Evolutionary conservation across 495 filamentous ascomycete species (phyloP), one percentile per base, ranked within the genome.

Genomic region (Tuber melanosporum): DNA sequence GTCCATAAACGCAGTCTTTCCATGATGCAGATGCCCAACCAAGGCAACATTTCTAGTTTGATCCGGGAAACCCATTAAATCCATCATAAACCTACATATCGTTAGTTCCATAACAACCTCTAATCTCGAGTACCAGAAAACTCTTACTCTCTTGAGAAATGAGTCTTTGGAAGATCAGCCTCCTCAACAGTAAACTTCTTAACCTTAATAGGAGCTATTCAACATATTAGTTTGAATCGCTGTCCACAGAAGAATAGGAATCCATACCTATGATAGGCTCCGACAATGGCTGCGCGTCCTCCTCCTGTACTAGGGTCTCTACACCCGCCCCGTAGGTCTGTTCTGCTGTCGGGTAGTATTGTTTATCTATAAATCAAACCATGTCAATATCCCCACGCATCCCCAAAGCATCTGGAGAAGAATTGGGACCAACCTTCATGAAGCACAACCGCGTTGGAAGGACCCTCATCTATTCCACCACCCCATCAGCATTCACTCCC

Each of bases 1-100:
- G 84, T 99, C 95, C 93, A 98, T 94, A 76, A 99, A 91, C 1
- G 95, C 93, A 26, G 95, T 98, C 86, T 99, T 99, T 75, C 95
- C 95, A 85, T 99, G 95, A 82, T 99, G 95, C 49, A 99, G 85
- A 86, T 98, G 95, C 72, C 95, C 95, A 15, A 91, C 94, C 71
- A 99, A 85, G 7, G 94, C 94, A 81, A 99, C 87, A 84, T 99
- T 98, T 77, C 95, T 90, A 83, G 92, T 93, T 85, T 98, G 93
- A 8, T 96, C 93, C 9, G 95, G 95, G 79, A 92, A 97, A 85
- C 92, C 97, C 91, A 98, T 94, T 73, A 99, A 86, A 85, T 99
- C 95, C 72, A 93, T 89, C 94, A 98, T 94, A 85, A 98, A 98
- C 57, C 83, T 85, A 70, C 44, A 52, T 26, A 36, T 32, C 7